phyloP scores from a whole-genome alignment of 257 asterid genomes.

The Forsythia viridissima region DNA sequence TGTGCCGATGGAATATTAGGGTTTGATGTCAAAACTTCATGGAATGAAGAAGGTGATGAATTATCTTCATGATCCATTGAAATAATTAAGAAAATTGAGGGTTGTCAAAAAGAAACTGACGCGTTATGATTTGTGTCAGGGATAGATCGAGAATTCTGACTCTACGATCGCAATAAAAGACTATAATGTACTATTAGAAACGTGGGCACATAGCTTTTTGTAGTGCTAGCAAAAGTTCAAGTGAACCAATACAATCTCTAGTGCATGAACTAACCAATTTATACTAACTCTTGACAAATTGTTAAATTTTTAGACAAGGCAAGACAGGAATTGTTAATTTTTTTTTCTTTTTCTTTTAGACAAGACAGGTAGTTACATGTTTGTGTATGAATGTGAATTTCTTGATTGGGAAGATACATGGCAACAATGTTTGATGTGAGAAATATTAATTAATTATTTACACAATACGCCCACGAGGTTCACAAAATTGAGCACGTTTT shows the following conservation, averaged over 20 bases:
- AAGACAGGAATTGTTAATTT: too few species aligned
- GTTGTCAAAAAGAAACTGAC: background rate
- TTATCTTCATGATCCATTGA: background rate
- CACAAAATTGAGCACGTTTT: background rate
- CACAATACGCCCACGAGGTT: background rate
- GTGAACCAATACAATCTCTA: background rate
- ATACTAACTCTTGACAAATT: background rate
- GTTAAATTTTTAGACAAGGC: too few species aligned
- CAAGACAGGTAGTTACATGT: too few species aligned
- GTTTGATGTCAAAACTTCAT: background rate
- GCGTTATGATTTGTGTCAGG: background rate
- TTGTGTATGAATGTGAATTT: background rate
- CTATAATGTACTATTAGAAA: background rate
- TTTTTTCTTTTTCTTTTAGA: too few species aligned
- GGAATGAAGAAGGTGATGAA: conserved; percentile 19
- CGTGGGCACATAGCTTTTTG: background rate
- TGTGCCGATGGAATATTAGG: background rate
- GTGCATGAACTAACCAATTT: too few species aligned
- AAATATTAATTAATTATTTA: background rate
- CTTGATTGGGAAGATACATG: background rate
- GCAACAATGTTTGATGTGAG: background rate
- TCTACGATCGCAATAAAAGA: background rate
- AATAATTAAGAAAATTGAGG: background rate
- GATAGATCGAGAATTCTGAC: background rate
- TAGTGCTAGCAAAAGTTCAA: background rate